phyloP scores from a whole-genome alignment of 257 asterid species.

The Solanum megistacrolobum region DNA sequence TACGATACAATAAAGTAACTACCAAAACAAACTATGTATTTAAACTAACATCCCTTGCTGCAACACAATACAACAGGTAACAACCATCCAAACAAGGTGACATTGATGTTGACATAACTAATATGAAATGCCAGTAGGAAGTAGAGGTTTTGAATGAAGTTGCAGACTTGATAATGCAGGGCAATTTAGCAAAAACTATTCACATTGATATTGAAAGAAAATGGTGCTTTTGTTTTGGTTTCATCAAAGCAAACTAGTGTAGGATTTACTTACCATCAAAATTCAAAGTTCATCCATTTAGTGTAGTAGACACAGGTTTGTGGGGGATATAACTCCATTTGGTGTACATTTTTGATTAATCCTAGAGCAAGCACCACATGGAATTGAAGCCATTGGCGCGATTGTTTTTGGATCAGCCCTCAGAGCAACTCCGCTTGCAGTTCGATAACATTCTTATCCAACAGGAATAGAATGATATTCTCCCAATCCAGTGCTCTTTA shows the following conservation, averaged over 20 bases:
- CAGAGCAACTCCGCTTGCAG: constrained; percentile 9
- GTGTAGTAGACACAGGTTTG: constrained; percentile 47
- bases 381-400: constrained; percentile 59
- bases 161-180: constrained; percentile 29
- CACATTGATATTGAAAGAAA: constrained; percentile 47
- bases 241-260: neutral
- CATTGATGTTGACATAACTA: no score
- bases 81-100: neutral
- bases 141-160: neutral
- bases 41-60: neutral
- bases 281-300: constrained; percentile 47
- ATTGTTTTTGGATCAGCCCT: neutral
- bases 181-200: constrained; percentile 67
- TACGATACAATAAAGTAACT: neutral
- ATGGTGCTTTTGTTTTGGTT: neutral
- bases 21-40: neutral
- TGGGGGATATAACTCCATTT: constrained; percentile 58
- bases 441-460: constrained; percentile 47
- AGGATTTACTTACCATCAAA: constrained; percentile 1
- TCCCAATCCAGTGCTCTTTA: constrained; percentile 68
- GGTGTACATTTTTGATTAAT: constrained; percentile 35
- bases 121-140: neutral
- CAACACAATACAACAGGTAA: neutral
- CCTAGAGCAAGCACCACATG: constrained; percentile 64
- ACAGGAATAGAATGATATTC: constrained; percentile 38